These are phyloP conservation scores for Mrakia hoshinonis DNA, from an alignment of 768 basidiomycete species.

Conservation along the genomic window DNA sequence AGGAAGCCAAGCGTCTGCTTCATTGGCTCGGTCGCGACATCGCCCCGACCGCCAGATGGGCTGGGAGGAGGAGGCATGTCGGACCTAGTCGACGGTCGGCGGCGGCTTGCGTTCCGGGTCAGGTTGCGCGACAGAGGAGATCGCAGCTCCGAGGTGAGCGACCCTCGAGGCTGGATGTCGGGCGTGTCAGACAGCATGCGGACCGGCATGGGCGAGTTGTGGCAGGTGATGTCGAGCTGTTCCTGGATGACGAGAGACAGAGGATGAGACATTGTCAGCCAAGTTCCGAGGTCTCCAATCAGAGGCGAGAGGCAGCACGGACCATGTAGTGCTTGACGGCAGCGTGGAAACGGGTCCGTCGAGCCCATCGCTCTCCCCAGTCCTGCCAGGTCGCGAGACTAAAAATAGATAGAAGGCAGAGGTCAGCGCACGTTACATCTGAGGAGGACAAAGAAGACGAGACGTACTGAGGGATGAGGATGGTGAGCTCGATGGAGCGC, in stretches of 20 bases:
- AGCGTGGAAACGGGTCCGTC: constrained; percentile 70
- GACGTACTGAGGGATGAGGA: constrained; percentile 50
- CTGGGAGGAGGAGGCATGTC: neutral
- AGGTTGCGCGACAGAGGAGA: neutral
- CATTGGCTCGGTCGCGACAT: constrained; percentile 8
- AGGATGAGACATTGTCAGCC: neutral
- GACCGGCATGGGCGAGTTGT: constrained; percentile 56
- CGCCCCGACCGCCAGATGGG: neutral
- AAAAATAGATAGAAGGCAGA: no score
- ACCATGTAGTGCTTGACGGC: constrained; percentile 50
- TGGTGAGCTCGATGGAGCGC: constrained; percentile 52
- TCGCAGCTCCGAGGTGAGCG: neutral
- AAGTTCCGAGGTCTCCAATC: no score
- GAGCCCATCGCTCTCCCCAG: constrained; percentile 55
- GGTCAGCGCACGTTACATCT: no score
- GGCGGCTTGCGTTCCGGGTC: neutral
- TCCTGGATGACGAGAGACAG: constrained; percentile 42
- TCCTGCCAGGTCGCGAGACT: constrained; percentile 40
- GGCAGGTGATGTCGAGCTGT: constrained; percentile 58
- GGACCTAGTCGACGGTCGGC: neutral
- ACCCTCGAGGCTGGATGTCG: neutral
- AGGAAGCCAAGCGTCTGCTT: constrained; percentile 13
- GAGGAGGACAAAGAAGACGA: no score
- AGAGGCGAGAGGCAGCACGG: constrained; percentile 30
- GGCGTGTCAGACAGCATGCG: constrained; percentile 36